Percentiles rank a stretch among this genome's conserved stretches.
Evolutionary conservation across 2,329 filamentous ascomycete genomes (phyloP).

Genomic region (Monosporascus sp.): DNA sequence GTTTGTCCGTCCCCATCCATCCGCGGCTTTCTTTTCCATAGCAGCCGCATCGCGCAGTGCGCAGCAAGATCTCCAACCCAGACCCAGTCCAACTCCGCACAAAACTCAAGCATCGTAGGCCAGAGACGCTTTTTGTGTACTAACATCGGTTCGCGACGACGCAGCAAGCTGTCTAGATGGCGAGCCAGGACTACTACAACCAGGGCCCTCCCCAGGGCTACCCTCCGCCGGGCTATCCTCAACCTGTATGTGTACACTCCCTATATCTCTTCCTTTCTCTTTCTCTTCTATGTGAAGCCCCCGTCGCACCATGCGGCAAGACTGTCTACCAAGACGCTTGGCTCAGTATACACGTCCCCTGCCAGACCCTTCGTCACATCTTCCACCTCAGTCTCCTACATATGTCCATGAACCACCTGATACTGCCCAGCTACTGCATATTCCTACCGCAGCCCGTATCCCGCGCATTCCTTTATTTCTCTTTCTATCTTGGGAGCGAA

Average conservation of each 20-base stretch:
- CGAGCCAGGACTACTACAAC: slow-evolving; percentile 27
- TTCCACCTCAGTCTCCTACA: too few relatives aligned
- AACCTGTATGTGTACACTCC: slow-evolving; percentile 31
- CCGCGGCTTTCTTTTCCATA: too few relatives aligned
- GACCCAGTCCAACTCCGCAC: neutral
- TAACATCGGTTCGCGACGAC: neutral
- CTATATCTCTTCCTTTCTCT: slow-evolving; percentile 1
- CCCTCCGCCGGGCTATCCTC: slow-evolving; percentile 37
- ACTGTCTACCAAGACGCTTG: slow-evolving; percentile 6
- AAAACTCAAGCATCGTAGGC: neutral
- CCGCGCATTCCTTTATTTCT: neutral
- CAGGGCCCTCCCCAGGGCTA: slow-evolving; percentile 26
- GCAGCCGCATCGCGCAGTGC: too few relatives aligned
- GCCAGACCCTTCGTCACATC: too few relatives aligned
- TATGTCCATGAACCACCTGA: too few relatives aligned
- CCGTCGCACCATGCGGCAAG: neutral
- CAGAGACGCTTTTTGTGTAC: neutral
- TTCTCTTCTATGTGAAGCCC: neutral
- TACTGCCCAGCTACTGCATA: too few relatives aligned
- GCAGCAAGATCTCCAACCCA: neutral
- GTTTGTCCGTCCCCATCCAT: too few relatives aligned
- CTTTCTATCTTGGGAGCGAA: neutral
- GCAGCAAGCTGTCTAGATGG: slow-evolving; percentile 19
- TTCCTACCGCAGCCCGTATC: neutral
- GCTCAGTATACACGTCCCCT: neutral